phyloP scores from a whole-genome alignment of 106 monocot species.

The Hemerocallis citrina region DNA sequence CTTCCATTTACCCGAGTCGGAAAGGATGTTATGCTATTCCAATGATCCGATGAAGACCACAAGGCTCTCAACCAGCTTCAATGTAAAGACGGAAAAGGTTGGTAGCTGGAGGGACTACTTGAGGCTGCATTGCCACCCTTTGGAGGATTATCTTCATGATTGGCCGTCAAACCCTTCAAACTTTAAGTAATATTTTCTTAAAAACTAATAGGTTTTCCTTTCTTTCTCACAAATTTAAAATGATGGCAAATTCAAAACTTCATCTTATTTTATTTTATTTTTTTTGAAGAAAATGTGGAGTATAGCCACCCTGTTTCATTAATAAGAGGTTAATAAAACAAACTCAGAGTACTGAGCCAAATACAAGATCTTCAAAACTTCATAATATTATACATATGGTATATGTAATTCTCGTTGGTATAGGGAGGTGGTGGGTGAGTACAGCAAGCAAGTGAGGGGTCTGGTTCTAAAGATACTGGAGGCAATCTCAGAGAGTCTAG shows the following conservation, averaged over 20 bases:
- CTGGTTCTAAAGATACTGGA: neutral
- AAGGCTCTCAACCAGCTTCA: conserved; percentile 86
- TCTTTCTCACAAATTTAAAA: too few species aligned
- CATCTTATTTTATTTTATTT: too few species aligned
- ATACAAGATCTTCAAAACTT: too few species aligned
- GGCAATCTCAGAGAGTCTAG: conserved; percentile 25
- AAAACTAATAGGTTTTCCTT: too few species aligned
- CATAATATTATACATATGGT: too few species aligned
- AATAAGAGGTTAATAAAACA: too few species aligned
- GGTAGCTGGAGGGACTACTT: conserved; percentile 79
- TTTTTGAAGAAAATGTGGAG: too few species aligned
- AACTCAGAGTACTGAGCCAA: too few species aligned
- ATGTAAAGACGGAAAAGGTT: conserved; percentile 61
- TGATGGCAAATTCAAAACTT: too few species aligned
- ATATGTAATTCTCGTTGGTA: too few species aligned
- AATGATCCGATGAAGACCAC: conserved; percentile 61
- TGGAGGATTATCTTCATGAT: conserved; percentile 46
- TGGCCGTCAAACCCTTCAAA: conserved; percentile 61
- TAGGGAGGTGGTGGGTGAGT: conserved; percentile 5
- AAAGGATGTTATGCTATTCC: conserved; percentile 57
- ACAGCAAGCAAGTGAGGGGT: neutral
- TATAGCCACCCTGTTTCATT: too few species aligned
- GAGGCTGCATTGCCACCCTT: conserved; percentile 77
- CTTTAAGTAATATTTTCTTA: conserved; percentile 28
- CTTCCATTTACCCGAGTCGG: conserved; percentile 53